Evolutionary conservation across 345 rosid species (phyloP), one percentile per base, ranked within the genome.

Genomic region (Arabis hirsuta): DNA sequence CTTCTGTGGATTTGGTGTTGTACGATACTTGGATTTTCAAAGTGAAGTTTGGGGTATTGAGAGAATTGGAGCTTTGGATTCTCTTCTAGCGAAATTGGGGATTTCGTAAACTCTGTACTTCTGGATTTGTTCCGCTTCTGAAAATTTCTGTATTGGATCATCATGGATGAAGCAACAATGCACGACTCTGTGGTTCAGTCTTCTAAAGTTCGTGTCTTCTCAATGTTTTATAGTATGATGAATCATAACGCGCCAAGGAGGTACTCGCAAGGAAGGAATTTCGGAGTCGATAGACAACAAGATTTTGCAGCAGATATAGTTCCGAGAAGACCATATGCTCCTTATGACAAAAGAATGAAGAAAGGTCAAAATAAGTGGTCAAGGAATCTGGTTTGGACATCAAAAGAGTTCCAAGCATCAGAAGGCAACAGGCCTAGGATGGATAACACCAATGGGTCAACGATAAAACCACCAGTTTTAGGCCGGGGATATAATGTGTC

Each of bases 321-420:
- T 72, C 1, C 67, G 9, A 77, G 69, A 53, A 72, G 73, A 53
- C 46, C 68, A 5, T 42, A 36, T 65, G 73, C 0, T 4, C 48
- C 66, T 24, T 55, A 62, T 71, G 60, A 32, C 3, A 67, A 13
- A n/a, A 12, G 62, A 12, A 14, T 24, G 47, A 73, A 56, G 39
- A 79, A 53, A 24, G 63, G 47, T 56, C 52, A 61, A 1, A 16
- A 38, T 32, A 66, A 45, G 44, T 11, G 34, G 13, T 62, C 82
- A 6, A 60, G 65, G 61, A 79, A 74, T 79, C 26, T 76, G 50
- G 76, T 79, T 71, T 74, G 79, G 72, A 71, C 78, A 1, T 22
- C 27, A n/a, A 58, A 67, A 20, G 59, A 61, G 10, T 71, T 12
- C 51, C 32, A 32, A 12, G 22, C 66, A 22, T 43, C 72, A 55